Evolutionary conservation across 2,329 filamentous ascomycete species (phyloP).

Genomic region (Tetracladium maxilliforme): DNA sequence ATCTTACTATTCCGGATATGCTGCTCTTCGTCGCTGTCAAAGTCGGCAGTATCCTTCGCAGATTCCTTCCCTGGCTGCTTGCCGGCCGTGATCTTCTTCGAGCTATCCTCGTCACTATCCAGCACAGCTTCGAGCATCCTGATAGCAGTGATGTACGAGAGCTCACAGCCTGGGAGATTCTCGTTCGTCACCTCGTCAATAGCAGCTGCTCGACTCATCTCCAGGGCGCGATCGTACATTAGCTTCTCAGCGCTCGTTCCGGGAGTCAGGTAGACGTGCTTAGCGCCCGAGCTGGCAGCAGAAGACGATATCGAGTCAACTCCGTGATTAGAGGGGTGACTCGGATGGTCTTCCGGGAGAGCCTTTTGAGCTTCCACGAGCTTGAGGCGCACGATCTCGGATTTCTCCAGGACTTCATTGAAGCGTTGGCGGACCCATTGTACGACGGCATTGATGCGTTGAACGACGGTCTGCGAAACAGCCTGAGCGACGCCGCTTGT

Average conservation of each 20-base stretch:
- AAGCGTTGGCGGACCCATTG: constrained; percentile 91
- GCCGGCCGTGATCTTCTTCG: constrained; percentile 17
- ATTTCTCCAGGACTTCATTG: constrained; percentile 95
- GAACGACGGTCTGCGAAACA: constrained; percentile 35
- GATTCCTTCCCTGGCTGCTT: constrained; percentile 29
- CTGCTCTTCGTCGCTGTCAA: constrained; percentile 59
- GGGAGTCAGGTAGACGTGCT: constrained; percentile 71
- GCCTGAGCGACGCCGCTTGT: constrained; percentile 25
- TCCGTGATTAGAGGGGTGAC: constrained; percentile 67
- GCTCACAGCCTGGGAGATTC: constrained; percentile 74
- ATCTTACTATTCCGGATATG: constrained; percentile 47
- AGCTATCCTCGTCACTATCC: constrained; percentile 57
- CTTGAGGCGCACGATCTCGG: constrained; percentile 81
- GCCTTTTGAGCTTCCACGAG: constrained; percentile 74
- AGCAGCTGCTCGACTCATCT: constrained; percentile 90
- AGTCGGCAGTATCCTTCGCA: constrained; percentile 40
- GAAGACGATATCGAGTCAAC: constrained; percentile 39
- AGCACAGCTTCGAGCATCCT: constrained; percentile 90
- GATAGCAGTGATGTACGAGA: constrained; percentile 86
- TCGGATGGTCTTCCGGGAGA: constrained; percentile 72
- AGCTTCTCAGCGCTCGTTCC: constrained; percentile 91
- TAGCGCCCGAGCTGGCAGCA: constrained; percentile 45
- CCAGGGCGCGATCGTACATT: constrained; percentile 93
- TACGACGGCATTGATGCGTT: constrained; percentile 80
- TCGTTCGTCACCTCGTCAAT: constrained; percentile 93